Base-by-base conservation (phyloP, 441 rosid genomes). In the Syzygium malaccense region DNA sequence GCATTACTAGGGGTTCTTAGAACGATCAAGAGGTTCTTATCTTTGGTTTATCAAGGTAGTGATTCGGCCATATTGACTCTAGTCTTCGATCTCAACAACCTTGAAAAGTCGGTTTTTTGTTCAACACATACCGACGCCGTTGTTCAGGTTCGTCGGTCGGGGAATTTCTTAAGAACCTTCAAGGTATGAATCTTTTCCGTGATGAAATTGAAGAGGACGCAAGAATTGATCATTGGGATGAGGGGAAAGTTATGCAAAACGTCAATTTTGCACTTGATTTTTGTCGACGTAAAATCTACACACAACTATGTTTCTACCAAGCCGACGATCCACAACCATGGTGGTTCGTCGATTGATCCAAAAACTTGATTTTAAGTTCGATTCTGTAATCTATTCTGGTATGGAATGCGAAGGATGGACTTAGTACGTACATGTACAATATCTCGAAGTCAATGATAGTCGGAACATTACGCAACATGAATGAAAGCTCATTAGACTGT, bases 111-210 rank as follows among this genome's bases (percentile, higher is more conserved):
- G 4, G 2, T 37, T 71, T 71, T 71, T 71, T 1, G 15, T 37
- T 23, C 8, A 6, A 20, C 49, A 37, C 80, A 37, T 19, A 1
- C 80, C 3, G 3, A 4, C 0, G 28, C 1, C 0, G 48, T 68
- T 33, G 64, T 58, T n/a, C 68, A n/a, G 6, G 15, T 62, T 62
- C 33, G 14, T 62, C 32, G 15, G 4, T n/a, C 33, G 14, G 19
- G 68, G 10, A 60, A 62, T 62, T 62, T 62, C 33, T 62, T 32
- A 62, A 62, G n/a, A n/a, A n/a, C 68, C 19, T 62, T 62, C 4
- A 62, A 62, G 19, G 19, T 62, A 62, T 62, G 71, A 62, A 14
- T n/a, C 2, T 60, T 60, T 60, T 28, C 9, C 2, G 2, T 7
- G 30, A 60, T 3, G 2, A 60, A 14, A 60, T 14, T 14, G 18